phyloP scores from a whole-genome alignment of 2,329 filamentous ascomycete genomes.

The Trichocomaceae sp. region DNA sequence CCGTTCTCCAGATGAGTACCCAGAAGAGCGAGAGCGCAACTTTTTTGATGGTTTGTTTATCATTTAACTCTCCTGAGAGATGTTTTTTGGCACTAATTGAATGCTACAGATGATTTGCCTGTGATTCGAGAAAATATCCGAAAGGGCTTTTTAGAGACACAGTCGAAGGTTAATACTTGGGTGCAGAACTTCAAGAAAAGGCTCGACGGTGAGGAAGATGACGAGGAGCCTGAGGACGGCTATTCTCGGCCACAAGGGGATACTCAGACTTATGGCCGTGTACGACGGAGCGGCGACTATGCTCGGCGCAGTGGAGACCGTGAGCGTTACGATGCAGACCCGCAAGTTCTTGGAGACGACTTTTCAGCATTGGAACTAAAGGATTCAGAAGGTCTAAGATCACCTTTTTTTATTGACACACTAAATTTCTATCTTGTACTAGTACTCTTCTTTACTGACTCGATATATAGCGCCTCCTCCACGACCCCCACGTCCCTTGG shows the following conservation, averaged over 20 bases:
- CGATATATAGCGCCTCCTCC: conserved; percentile 44
- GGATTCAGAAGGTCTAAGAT: conserved; percentile 51
- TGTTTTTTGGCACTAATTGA: too few relatives aligned
- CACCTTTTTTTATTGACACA: neutral
- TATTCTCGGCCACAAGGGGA: conserved; percentile 31
- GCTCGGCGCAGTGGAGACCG: conserved; percentile 75
- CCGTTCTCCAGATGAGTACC: conserved; percentile 31
- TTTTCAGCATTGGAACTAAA: conserved; percentile 63
- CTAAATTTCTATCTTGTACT: neutral
- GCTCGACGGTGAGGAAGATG: conserved; percentile 79
- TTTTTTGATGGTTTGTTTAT: conserved; percentile 72
- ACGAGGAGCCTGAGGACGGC: conserved; percentile 40
- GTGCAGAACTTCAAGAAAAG: conserved; percentile 87
- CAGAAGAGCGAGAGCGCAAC: conserved; percentile 68
- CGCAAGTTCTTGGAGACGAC: conserved; percentile 80
- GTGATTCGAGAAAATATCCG: conserved; percentile 87
- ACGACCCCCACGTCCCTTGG: conserved; percentile 56
- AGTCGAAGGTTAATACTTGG: conserved; percentile 88
- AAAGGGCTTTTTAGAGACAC: conserved; percentile 92
- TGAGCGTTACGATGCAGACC: conserved; percentile 90
- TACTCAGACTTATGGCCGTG: conserved; percentile 36
- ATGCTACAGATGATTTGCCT: conserved; percentile 69
- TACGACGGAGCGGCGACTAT: conserved; percentile 55
- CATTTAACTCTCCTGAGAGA: too few relatives aligned
- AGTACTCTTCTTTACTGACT: neutral